Evolutionary conservation across 2,329 filamentous ascomycete genomes (phyloP).

Genomic region (Fusarium sp.): DNA sequence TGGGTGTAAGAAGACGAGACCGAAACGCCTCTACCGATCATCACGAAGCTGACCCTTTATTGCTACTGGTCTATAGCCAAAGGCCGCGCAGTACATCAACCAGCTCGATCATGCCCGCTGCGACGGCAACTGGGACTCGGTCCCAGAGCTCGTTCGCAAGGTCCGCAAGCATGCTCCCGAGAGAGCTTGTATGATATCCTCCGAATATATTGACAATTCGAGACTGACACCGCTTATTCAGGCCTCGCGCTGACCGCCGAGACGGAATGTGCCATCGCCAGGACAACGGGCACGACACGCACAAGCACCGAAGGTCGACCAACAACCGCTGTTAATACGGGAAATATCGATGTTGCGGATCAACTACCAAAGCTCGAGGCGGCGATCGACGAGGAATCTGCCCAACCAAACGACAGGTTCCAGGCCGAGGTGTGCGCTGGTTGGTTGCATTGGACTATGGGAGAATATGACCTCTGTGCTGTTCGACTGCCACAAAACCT

Average conservation of each 20-base stretch:
- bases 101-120: constrained; percentile 88
- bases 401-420: constrained; percentile 68
- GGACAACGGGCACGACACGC: constrained; percentile 55
- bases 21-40: constrained; percentile 12
- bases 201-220: constrained; percentile 4
- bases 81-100: constrained; percentile 84
- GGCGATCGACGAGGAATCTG: constrained; percentile 68
- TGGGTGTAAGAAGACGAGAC: constrained; percentile 50
- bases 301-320: constrained; percentile 48
- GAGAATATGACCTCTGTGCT: constrained; percentile 69
- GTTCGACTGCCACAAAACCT: constrained; percentile 72
- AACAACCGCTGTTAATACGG: constrained; percentile 55
- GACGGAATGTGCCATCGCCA: constrained; percentile 73
- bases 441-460: constrained; percentile 84
- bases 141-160: constrained; percentile 92
- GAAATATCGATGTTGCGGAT: constrained; percentile 58
- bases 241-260: constrained; percentile 77
- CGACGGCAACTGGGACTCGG: constrained; percentile 84
- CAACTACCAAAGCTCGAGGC: constrained; percentile 63
- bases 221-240: constrained; percentile 49
- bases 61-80: constrained; percentile 60
- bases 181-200: constrained; percentile 74
- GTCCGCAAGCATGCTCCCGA: constrained; percentile 92
- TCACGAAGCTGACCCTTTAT: constrained; percentile 39
- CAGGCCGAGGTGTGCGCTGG: constrained; percentile 86